Base-by-base conservation (phyloP, 331 rosid genomes). In the Malus hybrid region DNA sequence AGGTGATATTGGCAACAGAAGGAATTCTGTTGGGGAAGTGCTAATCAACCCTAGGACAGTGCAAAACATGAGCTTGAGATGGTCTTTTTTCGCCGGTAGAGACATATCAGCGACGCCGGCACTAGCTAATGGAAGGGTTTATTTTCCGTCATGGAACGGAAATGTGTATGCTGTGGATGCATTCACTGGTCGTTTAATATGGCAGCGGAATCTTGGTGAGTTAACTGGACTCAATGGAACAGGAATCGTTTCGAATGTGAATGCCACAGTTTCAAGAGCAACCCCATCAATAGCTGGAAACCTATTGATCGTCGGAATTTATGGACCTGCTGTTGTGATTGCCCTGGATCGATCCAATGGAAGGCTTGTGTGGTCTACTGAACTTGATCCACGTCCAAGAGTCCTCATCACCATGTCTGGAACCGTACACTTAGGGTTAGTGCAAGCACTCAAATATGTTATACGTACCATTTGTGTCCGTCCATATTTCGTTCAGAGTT, bases 81-180 rank as follows among this genome's bases (percentile, higher is more conserved):
- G 83, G 83, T 74, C 46, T 22, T 81, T 81, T 73, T 46, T 81
- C 7, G 85, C 81, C 1, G 83, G 81, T 0, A 81, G 64, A 62
- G 85, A 84, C 70, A 78, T 81, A 50, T 71, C 77, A 0, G 88
- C 88, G 13, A 84, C 83, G 8, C 85, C 83, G 2, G 74, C 83
- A 18, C 56, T 84, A 24, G 83, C 83, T 10, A 33, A 55, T 6
- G 85, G 85, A 34, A 72, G 60, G 46, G 80, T 78, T 36, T 75
- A 84, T 48, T 84, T 84, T 57, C 88, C 88, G 19, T 84, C 88
- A 4, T 84, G 88, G 88, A 78, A 84, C 24, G 83, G 88, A 24
- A 46, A 71, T 46, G 55, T 84, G 31, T 72, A 78, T 36, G 85
- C 81, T 1, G 83, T 84, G 24, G 67, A 75, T 63, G 81, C 83